Percentiles rank a stretch among this genome's conserved stretches.
phyloP scores from a whole-genome alignment of 108 stramenopile species.

The Nitzschia putrida region DNA sequence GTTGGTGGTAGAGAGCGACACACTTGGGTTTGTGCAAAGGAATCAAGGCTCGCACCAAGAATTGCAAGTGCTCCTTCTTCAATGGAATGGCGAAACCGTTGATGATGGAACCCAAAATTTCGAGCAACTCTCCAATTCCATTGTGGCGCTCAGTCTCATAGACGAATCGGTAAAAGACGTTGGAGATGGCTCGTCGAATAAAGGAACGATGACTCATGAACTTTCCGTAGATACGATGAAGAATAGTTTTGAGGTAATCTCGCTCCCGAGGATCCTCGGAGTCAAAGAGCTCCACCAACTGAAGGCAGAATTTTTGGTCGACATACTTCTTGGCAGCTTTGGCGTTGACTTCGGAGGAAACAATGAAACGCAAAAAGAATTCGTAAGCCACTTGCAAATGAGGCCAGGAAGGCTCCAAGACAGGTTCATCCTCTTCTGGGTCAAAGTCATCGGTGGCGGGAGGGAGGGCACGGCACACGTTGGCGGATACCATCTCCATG shows the following conservation, averaged over 20 bases:
- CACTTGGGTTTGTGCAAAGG: conserved; percentile 98
- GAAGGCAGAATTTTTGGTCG: conserved; percentile 92
- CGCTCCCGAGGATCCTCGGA: conserved; percentile 98
- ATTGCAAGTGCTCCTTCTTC: conserved; percentile 97
- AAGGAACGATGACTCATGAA: conserved; percentile 98
- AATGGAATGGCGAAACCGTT: conserved; percentile 97
- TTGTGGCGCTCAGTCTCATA: conserved; percentile 98
- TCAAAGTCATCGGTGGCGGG: conserved; percentile 98
- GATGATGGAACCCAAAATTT: conserved; percentile 97
- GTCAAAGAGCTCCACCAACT: conserved; percentile 97
- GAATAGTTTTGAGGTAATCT: conserved; percentile 98
- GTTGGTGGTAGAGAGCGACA: conserved; percentile 97
- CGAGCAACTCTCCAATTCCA: conserved; percentile 96
- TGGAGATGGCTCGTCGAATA: conserved; percentile 95
- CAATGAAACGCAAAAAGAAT: conserved; percentile 98
- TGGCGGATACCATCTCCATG: conserved; percentile 90
- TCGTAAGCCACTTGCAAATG: conserved; percentile 99
- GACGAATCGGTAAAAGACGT: conserved; percentile 96
- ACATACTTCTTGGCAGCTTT: conserved; percentile 99
- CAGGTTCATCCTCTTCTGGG: conserved; percentile 99
- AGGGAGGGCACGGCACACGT: conserved; percentile 96
- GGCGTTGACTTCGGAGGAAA: conserved; percentile 93
- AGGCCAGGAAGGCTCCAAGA: conserved; percentile 97
- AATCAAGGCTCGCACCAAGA: conserved; percentile 93
- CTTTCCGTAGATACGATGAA: conserved; percentile 99